Percentiles rank a stretch among this genome's conserved stretches.
Conservation (phyloP, 2,329 filamentous ascomycete species). For the Trichoderma semiorbis region DNA sequence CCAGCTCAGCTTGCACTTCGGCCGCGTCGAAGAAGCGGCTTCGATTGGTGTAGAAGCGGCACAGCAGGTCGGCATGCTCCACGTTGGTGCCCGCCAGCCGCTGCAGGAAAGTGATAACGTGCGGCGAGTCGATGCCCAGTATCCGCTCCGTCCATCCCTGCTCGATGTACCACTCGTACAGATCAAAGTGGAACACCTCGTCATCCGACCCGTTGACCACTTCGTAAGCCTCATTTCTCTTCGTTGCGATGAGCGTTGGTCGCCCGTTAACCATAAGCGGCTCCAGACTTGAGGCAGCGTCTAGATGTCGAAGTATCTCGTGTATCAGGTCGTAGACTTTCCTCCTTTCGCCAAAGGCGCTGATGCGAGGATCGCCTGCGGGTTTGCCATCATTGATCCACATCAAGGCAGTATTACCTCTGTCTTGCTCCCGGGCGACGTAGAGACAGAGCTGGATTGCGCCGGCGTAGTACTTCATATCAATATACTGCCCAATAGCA, state of each 20-base stretch:
- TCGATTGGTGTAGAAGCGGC: constrained; percentile 85
- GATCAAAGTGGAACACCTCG: constrained; percentile 88
- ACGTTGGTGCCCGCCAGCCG: constrained; percentile 69
- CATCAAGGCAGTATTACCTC: constrained; percentile 76
- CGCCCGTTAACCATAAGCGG: constrained; percentile 76
- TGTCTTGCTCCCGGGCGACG: constrained; percentile 80
- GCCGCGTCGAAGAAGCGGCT: constrained; percentile 83
- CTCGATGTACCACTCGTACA: constrained; percentile 97
- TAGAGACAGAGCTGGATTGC: constrained; percentile 83
- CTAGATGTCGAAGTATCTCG: constrained; percentile 72
- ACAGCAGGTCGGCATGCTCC: constrained; percentile 83
- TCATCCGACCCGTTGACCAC: constrained; percentile 86
- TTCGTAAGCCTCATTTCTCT: constrained; percentile 82
- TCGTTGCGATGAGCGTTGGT: constrained; percentile 69
- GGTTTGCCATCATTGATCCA: constrained; percentile 87
- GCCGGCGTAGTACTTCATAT: constrained; percentile 85
- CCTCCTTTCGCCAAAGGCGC: constrained; percentile 67
- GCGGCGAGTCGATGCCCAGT: constrained; percentile 77
- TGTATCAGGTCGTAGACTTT: constrained; percentile 86
- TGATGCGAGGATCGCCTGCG: constrained; percentile 63
- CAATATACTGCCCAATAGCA: constrained; percentile 75
- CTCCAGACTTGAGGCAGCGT: constrained; percentile 64
- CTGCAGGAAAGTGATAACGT: constrained; percentile 81
- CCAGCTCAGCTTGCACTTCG: constrained; percentile 77
- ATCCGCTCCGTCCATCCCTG: constrained; percentile 83